Conservation (phyloP, 2,329 filamentous ascomycete genomes). For the Sarocladium brachiariae region DNA sequence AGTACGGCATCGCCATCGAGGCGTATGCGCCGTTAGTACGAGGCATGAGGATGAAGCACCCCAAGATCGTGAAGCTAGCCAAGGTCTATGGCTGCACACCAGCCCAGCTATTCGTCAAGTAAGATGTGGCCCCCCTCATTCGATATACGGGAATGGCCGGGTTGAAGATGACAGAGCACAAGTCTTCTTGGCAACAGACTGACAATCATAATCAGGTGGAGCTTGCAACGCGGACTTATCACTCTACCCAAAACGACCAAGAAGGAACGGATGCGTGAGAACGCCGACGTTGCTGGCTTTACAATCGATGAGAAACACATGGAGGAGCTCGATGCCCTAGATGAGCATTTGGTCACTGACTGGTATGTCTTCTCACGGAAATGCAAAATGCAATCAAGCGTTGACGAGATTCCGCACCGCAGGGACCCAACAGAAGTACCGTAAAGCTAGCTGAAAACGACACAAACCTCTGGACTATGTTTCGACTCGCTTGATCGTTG, state of each 20-base stretch:
- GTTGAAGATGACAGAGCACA: no score
- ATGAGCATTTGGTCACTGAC: conserved; percentile 69
- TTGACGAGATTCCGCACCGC: no score
- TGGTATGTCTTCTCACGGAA: conserved; percentile 33
- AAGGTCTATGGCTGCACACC: conserved; percentile 64
- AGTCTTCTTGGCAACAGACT: neutral
- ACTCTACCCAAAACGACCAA: conserved; percentile 67
- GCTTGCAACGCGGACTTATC: conserved; percentile 65
- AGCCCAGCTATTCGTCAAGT: conserved; percentile 64
- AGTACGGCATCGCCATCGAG: conserved; percentile 63
- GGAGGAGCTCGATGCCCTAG: conserved; percentile 53
- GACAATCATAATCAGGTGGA: conserved; percentile 49
- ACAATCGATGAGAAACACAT: conserved; percentile 59
- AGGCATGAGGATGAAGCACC: conserved; percentile 62
- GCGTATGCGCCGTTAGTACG: conserved; percentile 75
- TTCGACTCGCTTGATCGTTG: no score
- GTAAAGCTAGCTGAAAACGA: conserved; percentile 11
- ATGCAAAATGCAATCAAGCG: neutral
- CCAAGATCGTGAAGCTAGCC: conserved; percentile 53
- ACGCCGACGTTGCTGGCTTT: conserved; percentile 54
- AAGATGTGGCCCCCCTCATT: conserved; percentile 11
- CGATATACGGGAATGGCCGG: no score
- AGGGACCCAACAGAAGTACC: conserved; percentile 26
- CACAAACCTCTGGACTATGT: no score
- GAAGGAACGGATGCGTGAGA: conserved; percentile 56